Evolutionary conservation across 73 alveolate genomes (phyloP), one percentile per base, ranked within the genome.

Genomic region (Paramecium tetraurelia): DNA sequence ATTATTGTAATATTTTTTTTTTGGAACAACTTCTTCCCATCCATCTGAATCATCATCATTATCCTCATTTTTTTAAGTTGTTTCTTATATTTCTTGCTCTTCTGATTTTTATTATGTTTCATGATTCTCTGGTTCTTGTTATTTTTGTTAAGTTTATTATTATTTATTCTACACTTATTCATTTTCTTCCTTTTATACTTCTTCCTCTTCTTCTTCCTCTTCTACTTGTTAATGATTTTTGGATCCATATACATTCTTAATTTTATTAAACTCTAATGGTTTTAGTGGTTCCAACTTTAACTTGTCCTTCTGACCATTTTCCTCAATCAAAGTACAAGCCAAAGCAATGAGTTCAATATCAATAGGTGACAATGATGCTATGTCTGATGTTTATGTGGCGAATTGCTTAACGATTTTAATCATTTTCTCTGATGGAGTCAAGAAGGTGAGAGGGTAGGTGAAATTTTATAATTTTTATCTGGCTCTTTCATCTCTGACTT

Each of bases 11-110:
- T 53, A 2, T 16, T 27, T 69, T 40, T 31, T 24, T 36, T 89
- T 89, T 14, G 94, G 94, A 2, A 35, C 90, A 63, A 89, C 90
- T 72, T 89, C 94, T 83, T 70, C 53, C 94, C 94, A 71, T 24
- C 44, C 94, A 44, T 89, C 93, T 40, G 75, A 86, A 4, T 69
- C 68, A n/a, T 89, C 85, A 21, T 89, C 59, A 33, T 87, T 11
- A 27, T 87, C 29, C 5, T 53, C 20, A 53, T 53, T 53, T 5
- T 53, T 53, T 53, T 53, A 53, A 50, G 2, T 0, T n/a, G 11
- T 46, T 11, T 46, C 59, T 46, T 46, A 11, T 46, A 3, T 9
- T 46, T 46, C 5, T 11, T 0, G n/a, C 5, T 46, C 59, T 46
- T 46, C 53, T 41, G 0, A 41, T 85, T 85, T 22, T 85, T 27